Evolutionary conservation across 2,329 filamentous ascomycete species (phyloP).

Genomic region (Aspergillus tubingensis): DNA sequence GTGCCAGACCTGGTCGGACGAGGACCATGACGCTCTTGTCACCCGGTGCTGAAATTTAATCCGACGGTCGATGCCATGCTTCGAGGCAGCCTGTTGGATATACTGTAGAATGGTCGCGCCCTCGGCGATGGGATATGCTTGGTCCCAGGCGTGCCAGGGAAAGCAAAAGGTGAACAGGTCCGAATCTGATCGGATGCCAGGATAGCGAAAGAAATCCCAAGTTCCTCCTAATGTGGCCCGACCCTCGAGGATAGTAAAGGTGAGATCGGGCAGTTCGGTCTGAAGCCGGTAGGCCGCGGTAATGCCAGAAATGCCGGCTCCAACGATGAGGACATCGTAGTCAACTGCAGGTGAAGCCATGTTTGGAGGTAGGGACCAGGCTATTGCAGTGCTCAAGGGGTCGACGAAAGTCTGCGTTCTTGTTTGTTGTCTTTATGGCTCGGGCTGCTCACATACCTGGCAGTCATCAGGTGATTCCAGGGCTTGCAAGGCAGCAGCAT

Average conservation of each 20-base stretch:
- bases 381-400: no score
- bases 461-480: no score
- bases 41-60: constrained; percentile 56
- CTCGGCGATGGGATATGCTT: constrained; percentile 48
- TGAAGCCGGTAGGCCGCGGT: constrained; percentile 67
- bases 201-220: constrained; percentile 73
- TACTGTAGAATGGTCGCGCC: constrained; percentile 56
- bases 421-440: no score
- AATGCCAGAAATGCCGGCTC: constrained; percentile 69
- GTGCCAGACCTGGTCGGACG: constrained; percentile 54
- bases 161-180: constrained; percentile 63
- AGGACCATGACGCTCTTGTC: constrained; percentile 53
- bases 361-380: no score
- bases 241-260: constrained; percentile 65
- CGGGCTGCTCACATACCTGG: no score
- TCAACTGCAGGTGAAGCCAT: background rate
- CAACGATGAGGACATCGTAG: constrained; percentile 57
- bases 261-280: constrained; percentile 51
- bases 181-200: constrained; percentile 65
- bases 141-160: constrained; percentile 65
- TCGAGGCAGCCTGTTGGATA: constrained; percentile 50
- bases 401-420: no score
- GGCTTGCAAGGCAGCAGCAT: no score
- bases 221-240: constrained; percentile 68
- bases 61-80: constrained; percentile 53